A percentile compares a stretch with the other conserved stretches of the same genome.
Evolutionary conservation across 257 asterid genomes (phyloP).

Genomic region (Ophiorrhiza pumila): DNA sequence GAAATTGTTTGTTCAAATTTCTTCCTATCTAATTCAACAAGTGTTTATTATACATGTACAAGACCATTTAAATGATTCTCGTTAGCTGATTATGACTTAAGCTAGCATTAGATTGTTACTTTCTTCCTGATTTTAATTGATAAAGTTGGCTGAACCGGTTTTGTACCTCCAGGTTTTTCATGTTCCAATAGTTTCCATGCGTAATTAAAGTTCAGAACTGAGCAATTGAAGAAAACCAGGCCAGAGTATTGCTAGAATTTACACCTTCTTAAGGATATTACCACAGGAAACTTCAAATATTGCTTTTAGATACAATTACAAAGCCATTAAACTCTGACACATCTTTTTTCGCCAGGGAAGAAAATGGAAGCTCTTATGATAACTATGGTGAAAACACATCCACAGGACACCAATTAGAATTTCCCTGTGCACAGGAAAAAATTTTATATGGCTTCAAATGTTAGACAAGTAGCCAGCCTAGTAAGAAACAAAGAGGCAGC

Average conservation of each 20-base stretch:
- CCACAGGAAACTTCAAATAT: background rate
- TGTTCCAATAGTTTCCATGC: no score
- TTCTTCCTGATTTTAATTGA: background rate
- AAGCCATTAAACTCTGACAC: background rate
- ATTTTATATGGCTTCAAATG: background rate
- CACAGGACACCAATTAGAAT: background rate
- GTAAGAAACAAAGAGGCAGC: slow-evolving; percentile 1
- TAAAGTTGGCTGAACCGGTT: no score
- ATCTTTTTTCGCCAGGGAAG: no score
- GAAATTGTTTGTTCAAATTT: background rate
- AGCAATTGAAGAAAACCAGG: background rate
- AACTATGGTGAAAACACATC: background rate
- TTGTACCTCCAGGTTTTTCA: no score
- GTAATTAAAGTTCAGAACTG: background rate
- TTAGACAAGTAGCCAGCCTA: slow-evolving; percentile 1
- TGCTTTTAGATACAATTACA: background rate
- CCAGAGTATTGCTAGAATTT: background rate
- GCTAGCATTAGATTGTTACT: background rate
- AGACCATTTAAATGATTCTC: background rate
- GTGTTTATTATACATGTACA: background rate
- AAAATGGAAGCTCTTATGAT: background rate
- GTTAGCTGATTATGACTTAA: background rate
- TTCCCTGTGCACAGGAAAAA: background rate
- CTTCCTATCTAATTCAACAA: background rate
- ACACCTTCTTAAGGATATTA: background rate